Percentiles rank a stretch among this genome's conserved stretches.
Evolutionary conservation across 2,329 filamentous ascomycete species (phyloP).

Genomic region (Trichoderma lentiforme): DNA sequence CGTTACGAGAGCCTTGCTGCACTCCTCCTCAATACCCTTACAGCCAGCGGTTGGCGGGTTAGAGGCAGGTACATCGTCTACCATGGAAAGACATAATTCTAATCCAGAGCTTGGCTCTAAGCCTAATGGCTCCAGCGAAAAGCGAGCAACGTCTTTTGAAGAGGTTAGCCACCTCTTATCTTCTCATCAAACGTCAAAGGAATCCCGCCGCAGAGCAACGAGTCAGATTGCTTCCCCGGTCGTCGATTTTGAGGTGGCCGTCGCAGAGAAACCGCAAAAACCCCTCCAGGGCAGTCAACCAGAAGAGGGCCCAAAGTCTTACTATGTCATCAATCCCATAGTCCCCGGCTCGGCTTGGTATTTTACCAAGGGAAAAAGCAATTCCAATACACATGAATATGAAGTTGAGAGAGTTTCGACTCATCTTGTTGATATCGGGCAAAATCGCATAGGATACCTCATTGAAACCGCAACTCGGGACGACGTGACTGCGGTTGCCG

Average conservation of each 20-base stretch:
- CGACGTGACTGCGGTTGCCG: background rate
- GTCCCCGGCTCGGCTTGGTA: slow-evolving; percentile 14
- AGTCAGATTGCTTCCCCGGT: slow-evolving; percentile 8
- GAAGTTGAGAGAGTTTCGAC: slow-evolving; percentile 19
- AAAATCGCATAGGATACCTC: slow-evolving; percentile 16
- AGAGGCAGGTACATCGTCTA: background rate
- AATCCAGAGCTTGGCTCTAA: background rate
- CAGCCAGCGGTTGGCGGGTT: background rate
- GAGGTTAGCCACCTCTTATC: background rate
- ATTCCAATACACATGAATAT: background rate
- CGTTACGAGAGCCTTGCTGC: background rate
- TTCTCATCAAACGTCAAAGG: background rate
- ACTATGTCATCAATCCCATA: slow-evolving; percentile 20
- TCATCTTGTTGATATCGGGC: slow-evolving; percentile 1
- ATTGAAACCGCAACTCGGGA: slow-evolving; percentile 16
- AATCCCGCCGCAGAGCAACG: background rate
- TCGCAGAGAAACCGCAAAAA: slow-evolving; percentile 4
- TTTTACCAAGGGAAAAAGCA: slow-evolving; percentile 8
- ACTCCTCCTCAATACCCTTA: background rate
- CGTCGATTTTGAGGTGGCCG: slow-evolving; percentile 4
- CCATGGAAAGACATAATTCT: background rate
- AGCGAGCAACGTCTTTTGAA: background rate
- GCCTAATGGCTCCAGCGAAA: background rate
- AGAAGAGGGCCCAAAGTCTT: background rate
- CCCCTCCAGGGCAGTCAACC: background rate